Evolutionary conservation across 2,329 filamentous ascomycete species (phyloP), one percentile per base, ranked within the genome.

Genomic region (Paraphaeosphaeria sporulosa): DNA sequence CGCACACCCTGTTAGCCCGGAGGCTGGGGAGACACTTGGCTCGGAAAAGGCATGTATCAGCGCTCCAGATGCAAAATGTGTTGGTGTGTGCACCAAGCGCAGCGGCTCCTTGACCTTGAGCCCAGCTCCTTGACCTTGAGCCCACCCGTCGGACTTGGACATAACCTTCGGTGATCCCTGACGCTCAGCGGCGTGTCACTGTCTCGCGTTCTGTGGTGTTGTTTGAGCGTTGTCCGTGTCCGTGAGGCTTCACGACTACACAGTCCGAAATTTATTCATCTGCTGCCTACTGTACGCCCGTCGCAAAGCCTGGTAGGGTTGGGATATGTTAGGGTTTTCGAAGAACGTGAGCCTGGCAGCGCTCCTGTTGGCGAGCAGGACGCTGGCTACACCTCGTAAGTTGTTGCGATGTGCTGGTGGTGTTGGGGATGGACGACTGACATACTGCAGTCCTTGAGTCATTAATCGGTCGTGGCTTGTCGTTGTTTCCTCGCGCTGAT

Each of bases 361-460:
- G 55, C 58, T 73, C 15, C 42, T 67, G 17, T 71, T 67, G 62
- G 64, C 65, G 47, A 64, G 60, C 43, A 60, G 62, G 55, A 66
- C 64, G 42, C 40, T 73, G 53, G 71, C 70, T 52, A 71, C 69
- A 42, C 65, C 65, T 47, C 55, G 70, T 72, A 58, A 61, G 72
- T 68, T 40, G 27, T 36, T 21, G 21, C 12, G 30, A 17, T 40
- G 23, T 27, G 30, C 23, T 27, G 15, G 30, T 40, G 6, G 6
- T 36, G 8, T 23, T 13, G 9, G 19, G 38, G n/a, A 58, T 46
- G 32, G 53, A n/a, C 59, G 21, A 58, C 63, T 71, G 42, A 69
- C 38, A 19, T 53, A 12, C 17, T n/a, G 21, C 34, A 73, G 70
- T 67, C 36, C 55, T 62, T 42, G 60, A 68, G 36, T 62, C 62